phyloP scores from a whole-genome alignment of 352 stramenopile genomes.

The Salisapilia sapeloensis region DNA sequence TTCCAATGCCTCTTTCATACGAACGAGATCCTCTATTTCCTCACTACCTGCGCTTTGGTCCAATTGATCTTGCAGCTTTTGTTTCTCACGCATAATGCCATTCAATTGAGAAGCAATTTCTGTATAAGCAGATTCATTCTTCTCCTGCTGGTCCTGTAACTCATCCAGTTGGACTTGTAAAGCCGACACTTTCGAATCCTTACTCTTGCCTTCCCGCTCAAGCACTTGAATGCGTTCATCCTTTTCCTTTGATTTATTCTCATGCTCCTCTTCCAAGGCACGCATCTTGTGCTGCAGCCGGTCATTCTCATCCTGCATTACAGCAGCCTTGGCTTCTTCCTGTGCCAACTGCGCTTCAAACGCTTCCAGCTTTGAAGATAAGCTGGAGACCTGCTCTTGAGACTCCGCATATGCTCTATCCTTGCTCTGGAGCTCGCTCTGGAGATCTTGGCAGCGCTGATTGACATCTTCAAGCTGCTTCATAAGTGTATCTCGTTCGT shows the following conservation, averaged over 20 bases:
- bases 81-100: conserved; percentile 19
- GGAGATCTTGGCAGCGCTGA: too few relatives aligned
- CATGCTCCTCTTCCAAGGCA: conserved; percentile 15
- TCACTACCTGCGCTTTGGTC: conserved; percentile 4
- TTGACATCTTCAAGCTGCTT: too few relatives aligned
- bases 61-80: conserved; percentile 7
- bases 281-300: conserved; percentile 24
- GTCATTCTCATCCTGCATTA: conserved; percentile 42
- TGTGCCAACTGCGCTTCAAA: conserved; percentile 9
- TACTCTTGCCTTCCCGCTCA: too few relatives aligned
- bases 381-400: too few relatives aligned
- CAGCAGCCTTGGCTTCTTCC: conserved; percentile 22
- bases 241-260: conserved; percentile 11
- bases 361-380: conserved; percentile 15
- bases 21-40: conserved; percentile 6
- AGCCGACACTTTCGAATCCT: conserved; percentile 16
- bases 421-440: too few relatives aligned
- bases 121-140: conserved; percentile 32
- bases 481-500: too few relatives aligned
- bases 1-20: background rate
- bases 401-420: too few relatives aligned
- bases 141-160: conserved; percentile 33
- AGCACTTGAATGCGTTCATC: too few relatives aligned
- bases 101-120: conserved; percentile 43
- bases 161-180: conserved; percentile 19